Evolutionary conservation across 2,329 filamentous ascomycete species (phyloP), one percentile per base, ranked within the genome.

Genomic region (Cladophialophora yegresii): DNA sequence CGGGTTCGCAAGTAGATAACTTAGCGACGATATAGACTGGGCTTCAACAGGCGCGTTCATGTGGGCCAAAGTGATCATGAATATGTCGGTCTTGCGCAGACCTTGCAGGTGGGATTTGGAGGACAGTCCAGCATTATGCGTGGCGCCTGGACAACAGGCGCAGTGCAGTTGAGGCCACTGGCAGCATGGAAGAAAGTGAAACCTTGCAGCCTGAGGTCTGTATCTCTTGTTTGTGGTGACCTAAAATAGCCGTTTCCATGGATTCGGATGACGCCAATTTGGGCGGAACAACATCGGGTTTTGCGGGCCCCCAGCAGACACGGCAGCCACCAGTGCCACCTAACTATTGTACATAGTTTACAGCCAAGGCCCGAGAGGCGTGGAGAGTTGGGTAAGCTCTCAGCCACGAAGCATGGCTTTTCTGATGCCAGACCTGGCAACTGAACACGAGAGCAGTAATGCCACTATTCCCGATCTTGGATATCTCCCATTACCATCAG

Each of bases 1-100:
- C 49, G 93, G 95, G 72, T 96, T 92, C 58, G 89, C 85, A 67
- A 95, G 93, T 67, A 97, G 85, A 49, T 85, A 81, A 69, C 91
- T 95, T 69, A 99, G 84, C 59, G 87, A 83, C 59, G 90, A 89
- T 51, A 98, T 82, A 53, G 93, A 98, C 72, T 85, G 87, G 70
- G 93, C 95, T 82, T 96, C 90, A 72, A 95, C 82, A 40, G 70
- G 68, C 30, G 61, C 33, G 63, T 57, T 70, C 70, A 71, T 71
- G 54, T 60, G 68, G 54, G 40, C 6, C 40, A 16, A 33, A 30
- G 36, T 43, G 36, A n/a, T 43, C 36, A 43, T 13, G 36, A 43
- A 43, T 43, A 16, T 20, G 13, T 43, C 36, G 8, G 7, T 43
- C 6, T 43, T 43, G 36, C 36, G 13, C 36, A n/a, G 13, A 16